Conservation (phyloP, 2,329 filamentous ascomycete species). For the Trichoderma endophyticum region DNA sequence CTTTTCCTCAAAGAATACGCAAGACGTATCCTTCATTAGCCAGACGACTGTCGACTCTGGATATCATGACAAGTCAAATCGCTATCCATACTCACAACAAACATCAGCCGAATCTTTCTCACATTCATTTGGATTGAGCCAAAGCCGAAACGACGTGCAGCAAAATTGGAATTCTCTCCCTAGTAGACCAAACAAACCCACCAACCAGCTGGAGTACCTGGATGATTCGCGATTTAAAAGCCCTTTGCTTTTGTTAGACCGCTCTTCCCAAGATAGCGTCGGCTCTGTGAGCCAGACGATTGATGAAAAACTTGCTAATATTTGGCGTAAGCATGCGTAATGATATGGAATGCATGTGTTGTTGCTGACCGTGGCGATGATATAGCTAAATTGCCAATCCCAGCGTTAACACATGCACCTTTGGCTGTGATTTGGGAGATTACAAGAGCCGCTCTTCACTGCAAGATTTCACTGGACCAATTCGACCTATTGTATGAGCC, state of each 20-base stretch:
- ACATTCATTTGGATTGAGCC: background rate
- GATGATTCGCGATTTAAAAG: background rate
- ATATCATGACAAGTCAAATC: background rate
- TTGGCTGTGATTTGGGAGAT: conserved; percentile 53
- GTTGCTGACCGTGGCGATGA: background rate
- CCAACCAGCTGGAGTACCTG: background rate
- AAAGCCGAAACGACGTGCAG: background rate
- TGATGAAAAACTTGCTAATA: conserved; percentile 30
- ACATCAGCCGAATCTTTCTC: conserved; percentile 21
- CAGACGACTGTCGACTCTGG: conserved; percentile 33
- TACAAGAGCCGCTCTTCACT: conserved; percentile 46
- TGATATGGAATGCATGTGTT: background rate
- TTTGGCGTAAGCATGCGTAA: conserved; percentile 39
- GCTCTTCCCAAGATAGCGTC: background rate
- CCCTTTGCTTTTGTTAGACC: background rate
- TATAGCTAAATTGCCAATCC: conserved; percentile 38
- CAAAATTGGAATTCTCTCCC: background rate
- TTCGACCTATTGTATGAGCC: conserved; percentile 36
- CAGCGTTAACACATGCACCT: conserved; percentile 42
- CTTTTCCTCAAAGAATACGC: conserved; percentile 23
- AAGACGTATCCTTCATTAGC: conserved; percentile 26
- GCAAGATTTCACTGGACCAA: conserved; percentile 39
- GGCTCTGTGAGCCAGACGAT: conserved; percentile 5
- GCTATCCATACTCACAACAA: conserved; percentile 11
- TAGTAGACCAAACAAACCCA: background rate